phyloP scores from a whole-genome alignment of 257 asterid species.

The Coffea eugenioides region DNA sequence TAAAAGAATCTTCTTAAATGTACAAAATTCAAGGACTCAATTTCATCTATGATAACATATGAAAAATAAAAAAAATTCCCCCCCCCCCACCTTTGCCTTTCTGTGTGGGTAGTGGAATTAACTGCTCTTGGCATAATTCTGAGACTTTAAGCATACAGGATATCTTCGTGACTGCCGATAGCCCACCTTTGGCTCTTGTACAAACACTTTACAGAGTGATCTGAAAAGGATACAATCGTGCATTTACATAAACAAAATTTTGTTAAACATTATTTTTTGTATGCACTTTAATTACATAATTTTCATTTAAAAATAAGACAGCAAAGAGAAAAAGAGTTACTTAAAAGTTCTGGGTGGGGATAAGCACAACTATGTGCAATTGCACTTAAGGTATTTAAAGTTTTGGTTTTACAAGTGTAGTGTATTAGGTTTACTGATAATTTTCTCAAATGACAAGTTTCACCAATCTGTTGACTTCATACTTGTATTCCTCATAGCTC shows the following conservation, averaged over 20 bases:
- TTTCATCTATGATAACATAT: not conserved
- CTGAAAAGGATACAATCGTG: not conserved
- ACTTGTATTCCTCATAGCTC: not conserved
- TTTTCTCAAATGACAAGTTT: not conserved
- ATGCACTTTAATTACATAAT: not conserved
- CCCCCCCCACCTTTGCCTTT: not conserved
- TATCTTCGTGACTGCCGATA: not conserved
- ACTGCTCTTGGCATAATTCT: not conserved
- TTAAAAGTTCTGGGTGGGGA: not conserved
- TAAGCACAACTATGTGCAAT: not conserved
- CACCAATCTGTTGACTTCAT: not conserved
- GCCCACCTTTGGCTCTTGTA: not conserved
- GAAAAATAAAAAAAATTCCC: not conserved
- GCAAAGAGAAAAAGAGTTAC: not conserved
- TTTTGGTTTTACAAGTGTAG: not conserved
- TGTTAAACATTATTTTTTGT: too few species aligned
- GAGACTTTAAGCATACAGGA: not conserved
- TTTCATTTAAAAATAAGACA: not conserved
- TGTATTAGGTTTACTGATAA: not conserved
- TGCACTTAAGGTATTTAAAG: not conserved
- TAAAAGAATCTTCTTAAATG: not conserved
- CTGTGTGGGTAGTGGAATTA: not conserved
- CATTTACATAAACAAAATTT: too few species aligned
- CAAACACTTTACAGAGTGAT: not conserved
- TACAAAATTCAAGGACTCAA: not conserved